A percentile compares a stretch with the other conserved stretches of the same genome.
phyloP scores from a whole-genome alignment of 1,139 yeast genomes.

The Groenewaldozyma sp. region DNA sequence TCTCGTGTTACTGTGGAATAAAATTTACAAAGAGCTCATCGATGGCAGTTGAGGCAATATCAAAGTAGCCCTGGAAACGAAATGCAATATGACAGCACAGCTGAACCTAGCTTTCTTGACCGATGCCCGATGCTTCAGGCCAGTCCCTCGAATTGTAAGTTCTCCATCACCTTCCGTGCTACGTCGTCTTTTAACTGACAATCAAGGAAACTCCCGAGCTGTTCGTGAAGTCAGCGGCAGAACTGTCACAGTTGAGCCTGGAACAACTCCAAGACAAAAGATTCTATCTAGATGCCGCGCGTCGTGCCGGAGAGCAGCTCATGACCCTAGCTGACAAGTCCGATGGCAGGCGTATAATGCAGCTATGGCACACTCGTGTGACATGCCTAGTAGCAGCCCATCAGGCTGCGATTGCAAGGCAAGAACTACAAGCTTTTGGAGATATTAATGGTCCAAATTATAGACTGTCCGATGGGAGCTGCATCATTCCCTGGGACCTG shows the following conservation, averaged over 20 bases:
- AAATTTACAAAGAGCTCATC: too few relatives aligned
- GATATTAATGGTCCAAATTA: slow-evolving; percentile 19
- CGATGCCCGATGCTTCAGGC: slow-evolving; percentile 18
- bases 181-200: background rate
- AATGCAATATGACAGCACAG: background rate
- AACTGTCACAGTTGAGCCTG: slow-evolving; percentile 11
- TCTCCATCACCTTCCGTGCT: background rate
- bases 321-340: slow-evolving; percentile 7
- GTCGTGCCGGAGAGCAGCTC: slow-evolving; percentile 15
- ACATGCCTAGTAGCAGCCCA: slow-evolving; percentile 16
- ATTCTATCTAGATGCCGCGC: slow-evolving; percentile 20
- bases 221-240: slow-evolving; percentile 14
- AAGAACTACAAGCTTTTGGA: slow-evolving; percentile 20
- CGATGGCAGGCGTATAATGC: slow-evolving; percentile 13
- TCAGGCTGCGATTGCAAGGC: slow-evolving; percentile 17
- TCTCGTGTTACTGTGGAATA: too few relatives aligned
- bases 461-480: slow-evolving; percentile 19
- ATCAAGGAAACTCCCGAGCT: slow-evolving; percentile 16
- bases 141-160: slow-evolving; percentile 16
- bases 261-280: slow-evolving; percentile 14
- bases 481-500: slow-evolving; percentile 26
- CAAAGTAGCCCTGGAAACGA: too few relatives aligned
- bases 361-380: slow-evolving; percentile 20
- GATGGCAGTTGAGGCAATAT: too few relatives aligned
- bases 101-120: slow-evolving; percentile 21